Conservation (phyloP, 306 rosid genomes). For the Fragaria nilgerrensis region DNA sequence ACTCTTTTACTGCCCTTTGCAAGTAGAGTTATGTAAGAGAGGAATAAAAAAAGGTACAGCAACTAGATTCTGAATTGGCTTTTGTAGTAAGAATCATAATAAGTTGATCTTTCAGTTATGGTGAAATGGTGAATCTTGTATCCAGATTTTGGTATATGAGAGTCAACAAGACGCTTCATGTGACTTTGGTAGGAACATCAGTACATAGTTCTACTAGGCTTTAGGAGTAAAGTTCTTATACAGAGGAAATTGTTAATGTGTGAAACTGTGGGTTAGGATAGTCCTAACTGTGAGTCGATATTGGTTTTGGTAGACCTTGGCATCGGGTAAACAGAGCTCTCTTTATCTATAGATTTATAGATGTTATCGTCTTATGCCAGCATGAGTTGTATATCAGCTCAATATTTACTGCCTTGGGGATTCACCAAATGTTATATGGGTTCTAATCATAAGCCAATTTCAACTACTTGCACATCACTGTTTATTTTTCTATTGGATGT, state of each 20-base stretch:
- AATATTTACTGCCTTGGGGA: background rate
- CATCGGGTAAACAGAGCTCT: background rate
- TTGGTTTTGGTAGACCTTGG: background rate
- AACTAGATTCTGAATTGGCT: background rate
- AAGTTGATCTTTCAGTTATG: background rate
- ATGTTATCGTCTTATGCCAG: background rate
- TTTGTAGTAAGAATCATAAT: background rate
- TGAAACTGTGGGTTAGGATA: background rate
- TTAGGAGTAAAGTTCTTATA: background rate
- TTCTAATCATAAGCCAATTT: too few species aligned
- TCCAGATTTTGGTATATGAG: background rate
- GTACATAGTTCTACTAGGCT: background rate
- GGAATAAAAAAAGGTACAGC: background rate
- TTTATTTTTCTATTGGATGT: too few species aligned
- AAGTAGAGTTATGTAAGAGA: background rate
- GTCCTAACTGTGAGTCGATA: background rate
- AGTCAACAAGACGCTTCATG: background rate
- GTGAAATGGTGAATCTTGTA: background rate
- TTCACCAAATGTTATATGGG: too few species aligned
- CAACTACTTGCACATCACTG: too few species aligned
- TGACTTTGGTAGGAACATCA: background rate
- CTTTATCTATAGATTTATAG: background rate
- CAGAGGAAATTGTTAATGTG: background rate
- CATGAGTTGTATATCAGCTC: background rate
- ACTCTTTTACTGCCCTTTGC: background rate